These are phyloP conservation scores for Aphanomyces astaci DNA, from an alignment of 352 stramenopile genomes.

Conservation along the genomic window DNA sequence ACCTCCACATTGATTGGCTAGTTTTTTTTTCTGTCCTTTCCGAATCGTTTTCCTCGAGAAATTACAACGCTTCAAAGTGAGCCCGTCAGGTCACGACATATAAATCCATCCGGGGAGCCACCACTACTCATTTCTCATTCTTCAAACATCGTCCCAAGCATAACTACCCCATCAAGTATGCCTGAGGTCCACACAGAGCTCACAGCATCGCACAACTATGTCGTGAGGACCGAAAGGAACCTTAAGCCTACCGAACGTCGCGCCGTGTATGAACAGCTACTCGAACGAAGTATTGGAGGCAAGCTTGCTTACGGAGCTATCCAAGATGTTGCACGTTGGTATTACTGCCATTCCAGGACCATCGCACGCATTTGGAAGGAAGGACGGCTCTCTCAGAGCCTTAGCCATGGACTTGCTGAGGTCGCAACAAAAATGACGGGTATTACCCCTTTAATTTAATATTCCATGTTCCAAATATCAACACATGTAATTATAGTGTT, in stretches of 20 bases:
- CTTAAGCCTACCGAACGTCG: not conserved
- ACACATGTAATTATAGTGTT: not conserved
- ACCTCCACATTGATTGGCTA: not conserved
- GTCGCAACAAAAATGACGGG: not conserved
- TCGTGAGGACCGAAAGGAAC: no score
- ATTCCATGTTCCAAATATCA: not conserved
- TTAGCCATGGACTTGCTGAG: not conserved
- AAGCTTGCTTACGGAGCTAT: no score
- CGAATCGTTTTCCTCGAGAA: not conserved
- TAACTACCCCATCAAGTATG: not conserved
- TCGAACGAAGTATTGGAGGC: no score
- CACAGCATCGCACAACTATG: not conserved
- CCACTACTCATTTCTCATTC: no score
- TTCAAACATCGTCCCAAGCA: no score
- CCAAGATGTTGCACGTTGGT: no score
- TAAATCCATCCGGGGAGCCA: not conserved
- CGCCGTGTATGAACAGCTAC: not conserved
- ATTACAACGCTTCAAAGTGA: not conserved
- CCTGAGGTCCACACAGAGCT: not conserved
- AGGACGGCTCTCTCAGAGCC: not conserved
- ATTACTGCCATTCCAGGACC: not conserved
- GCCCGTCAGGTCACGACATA: not conserved
- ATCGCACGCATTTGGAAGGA: not conserved
- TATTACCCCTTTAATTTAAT: not conserved
- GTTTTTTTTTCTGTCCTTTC: not conserved